A percentile compares a stretch with the other conserved stretches of the same genome.
These are phyloP conservation scores for Candida suzukii DNA, from an alignment of 805 yeast species.

Conservation along the genomic window DNA sequence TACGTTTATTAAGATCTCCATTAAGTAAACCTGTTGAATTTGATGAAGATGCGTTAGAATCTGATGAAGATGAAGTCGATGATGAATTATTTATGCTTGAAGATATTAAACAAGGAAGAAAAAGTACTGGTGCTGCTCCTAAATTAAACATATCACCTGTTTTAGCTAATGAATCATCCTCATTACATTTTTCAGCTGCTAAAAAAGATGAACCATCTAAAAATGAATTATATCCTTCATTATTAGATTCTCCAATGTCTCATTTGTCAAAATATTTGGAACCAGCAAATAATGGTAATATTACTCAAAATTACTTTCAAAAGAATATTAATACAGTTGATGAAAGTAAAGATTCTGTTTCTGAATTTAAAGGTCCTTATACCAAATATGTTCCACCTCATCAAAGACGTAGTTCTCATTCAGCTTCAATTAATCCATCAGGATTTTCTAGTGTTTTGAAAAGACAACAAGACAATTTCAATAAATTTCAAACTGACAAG, in stretches of 20 bases:
- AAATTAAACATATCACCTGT: not conserved
- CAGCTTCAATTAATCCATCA: conserved; percentile 10
- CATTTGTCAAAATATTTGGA: conserved; percentile 9
- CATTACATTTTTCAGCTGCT: conserved; percentile 4
- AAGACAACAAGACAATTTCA: conserved; percentile 2
- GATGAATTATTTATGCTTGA: conserved; percentile 35
- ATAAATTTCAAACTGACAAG: not conserved
- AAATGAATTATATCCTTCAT: not conserved
- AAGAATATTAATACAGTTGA: not conserved
- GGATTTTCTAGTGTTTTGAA: conserved; percentile 11
- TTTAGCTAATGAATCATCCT: not conserved
- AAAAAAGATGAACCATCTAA: conserved; percentile 1
- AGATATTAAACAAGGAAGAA: conserved; percentile 13
- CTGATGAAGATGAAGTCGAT: conserved; percentile 26
- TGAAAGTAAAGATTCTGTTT: not conserved
- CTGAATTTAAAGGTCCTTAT: conserved; percentile 1
- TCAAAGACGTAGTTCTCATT: conserved; percentile 36
- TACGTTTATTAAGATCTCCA: conserved; percentile 30
- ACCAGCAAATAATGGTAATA: conserved; percentile 1
- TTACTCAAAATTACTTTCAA: conserved; percentile 7
- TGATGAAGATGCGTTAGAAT: conserved; percentile 15
- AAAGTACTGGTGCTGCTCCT: not conserved
- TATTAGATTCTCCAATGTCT: not conserved
- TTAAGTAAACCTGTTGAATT: conserved; percentile 5
- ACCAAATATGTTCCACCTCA: conserved; percentile 46